Conservation (phyloP, 805 yeast species). For the Saccharomycopsis sp. region DNA sequence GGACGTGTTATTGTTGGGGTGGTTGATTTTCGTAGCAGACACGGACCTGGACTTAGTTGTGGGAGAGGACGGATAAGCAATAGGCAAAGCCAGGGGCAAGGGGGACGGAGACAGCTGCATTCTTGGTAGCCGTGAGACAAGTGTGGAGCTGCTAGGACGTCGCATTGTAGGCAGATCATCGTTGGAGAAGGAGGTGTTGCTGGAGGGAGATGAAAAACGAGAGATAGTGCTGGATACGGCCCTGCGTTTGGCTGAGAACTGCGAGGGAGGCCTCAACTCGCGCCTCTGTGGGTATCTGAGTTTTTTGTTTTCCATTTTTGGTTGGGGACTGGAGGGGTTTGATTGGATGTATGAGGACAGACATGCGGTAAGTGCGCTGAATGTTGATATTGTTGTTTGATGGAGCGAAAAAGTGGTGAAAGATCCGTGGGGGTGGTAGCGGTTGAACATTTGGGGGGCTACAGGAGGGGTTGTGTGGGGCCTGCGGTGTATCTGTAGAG, state of each 20-base stretch:
- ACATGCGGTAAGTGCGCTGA: too few species aligned
- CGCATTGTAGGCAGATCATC: not conserved
- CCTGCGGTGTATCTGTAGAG: too few species aligned
- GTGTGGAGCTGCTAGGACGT: not conserved
- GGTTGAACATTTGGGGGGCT: too few species aligned
- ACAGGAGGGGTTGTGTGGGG: too few species aligned
- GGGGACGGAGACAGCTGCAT: not conserved
- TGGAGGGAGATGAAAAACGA: not conserved
- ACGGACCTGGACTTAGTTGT: not conserved
- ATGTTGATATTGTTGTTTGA: too few species aligned
- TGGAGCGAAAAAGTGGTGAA: too few species aligned
- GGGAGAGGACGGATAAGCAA: not conserved
- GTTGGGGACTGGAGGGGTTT: too few species aligned
- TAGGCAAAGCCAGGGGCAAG: not conserved
- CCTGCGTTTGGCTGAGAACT: not conserved
- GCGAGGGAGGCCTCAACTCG: not conserved
- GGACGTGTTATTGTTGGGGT: too few species aligned
- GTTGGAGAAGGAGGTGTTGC: not conserved
- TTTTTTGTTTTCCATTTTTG: too few species aligned
- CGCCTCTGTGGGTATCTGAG: too few species aligned
- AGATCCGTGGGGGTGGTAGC: too few species aligned
- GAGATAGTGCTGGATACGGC: not conserved
- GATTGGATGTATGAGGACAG: too few species aligned
- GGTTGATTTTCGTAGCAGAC: not conserved
- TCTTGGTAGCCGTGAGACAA: not conserved